phyloP scores from a whole-genome alignment of 768 basidiomycete species.

The Lenzites betulinus region DNA sequence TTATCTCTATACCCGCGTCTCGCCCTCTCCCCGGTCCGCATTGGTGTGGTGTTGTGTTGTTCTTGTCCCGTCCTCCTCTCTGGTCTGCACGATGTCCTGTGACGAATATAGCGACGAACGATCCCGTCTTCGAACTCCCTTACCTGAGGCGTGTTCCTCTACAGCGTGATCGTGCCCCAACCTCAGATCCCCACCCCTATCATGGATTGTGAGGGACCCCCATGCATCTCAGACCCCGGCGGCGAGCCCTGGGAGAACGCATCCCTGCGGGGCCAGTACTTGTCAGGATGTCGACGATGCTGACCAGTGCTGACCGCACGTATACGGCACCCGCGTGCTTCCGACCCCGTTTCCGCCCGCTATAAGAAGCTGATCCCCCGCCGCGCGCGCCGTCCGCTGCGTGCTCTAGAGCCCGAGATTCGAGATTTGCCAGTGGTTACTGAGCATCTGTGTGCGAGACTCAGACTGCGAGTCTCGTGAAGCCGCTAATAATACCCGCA shows the following conservation, averaged over 20 bases:
- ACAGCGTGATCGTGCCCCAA: too few species aligned
- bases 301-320: not conserved
- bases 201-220: not conserved
- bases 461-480: too few species aligned
- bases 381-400: not conserved
- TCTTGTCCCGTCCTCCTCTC: not conserved
- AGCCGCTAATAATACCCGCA: too few species aligned
- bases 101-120: slow-evolving; percentile 10
- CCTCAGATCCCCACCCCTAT: not conserved
- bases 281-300: not conserved
- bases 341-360: not conserved
- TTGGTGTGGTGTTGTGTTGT: slow-evolving; percentile 13
- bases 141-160: not conserved
- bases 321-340: not conserved
- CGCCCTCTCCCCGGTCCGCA: not conserved
- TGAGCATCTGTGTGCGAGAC: too few species aligned
- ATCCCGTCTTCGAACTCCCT: not conserved
- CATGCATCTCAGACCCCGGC: not conserved
- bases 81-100: slow-evolving; percentile 11
- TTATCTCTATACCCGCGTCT: slow-evolving; percentile 18
- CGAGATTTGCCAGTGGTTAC: not conserved
- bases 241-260: not conserved
- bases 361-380: not conserved
- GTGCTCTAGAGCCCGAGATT: not conserved
- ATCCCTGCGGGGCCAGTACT: not conserved